Evolutionary conservation across 306 rosid species (phyloP).

Genomic region (Potentilla sterilis): DNA sequence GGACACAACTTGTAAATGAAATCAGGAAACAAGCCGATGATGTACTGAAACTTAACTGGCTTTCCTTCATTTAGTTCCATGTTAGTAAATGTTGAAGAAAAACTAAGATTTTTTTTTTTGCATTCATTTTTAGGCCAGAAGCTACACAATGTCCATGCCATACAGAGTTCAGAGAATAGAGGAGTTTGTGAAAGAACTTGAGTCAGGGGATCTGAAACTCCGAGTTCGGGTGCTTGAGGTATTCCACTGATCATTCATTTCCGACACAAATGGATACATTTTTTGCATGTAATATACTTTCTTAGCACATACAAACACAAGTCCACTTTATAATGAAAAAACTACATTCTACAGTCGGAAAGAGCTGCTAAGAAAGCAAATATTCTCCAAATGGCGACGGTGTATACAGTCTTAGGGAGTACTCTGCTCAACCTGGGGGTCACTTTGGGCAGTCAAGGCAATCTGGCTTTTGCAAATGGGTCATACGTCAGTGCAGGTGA

Average conservation of each 20-base stretch:
- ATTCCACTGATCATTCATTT: not conserved
- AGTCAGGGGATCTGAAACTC: conserved; percentile 82
- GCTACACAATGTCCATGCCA: conserved; percentile 89
- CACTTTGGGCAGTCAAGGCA: conserved; percentile 73
- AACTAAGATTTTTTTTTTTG: not conserved
- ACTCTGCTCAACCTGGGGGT: conserved; percentile 80
- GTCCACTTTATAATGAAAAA: conserved; percentile 1
- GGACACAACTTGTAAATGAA: conserved; percentile 65
- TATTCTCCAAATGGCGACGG: conserved; percentile 77
- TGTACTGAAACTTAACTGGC: conserved; percentile 38
- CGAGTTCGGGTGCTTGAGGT: conserved; percentile 98
- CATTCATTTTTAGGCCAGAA: conserved; percentile 61
- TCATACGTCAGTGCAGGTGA: conserved; percentile 87
- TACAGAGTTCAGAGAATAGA: conserved; percentile 88
- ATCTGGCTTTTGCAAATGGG: conserved; percentile 62
- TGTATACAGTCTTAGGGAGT: conserved; percentile 79
- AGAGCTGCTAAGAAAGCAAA: conserved; percentile 92
- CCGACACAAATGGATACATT: not conserved
- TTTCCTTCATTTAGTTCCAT: conserved; percentile 18
- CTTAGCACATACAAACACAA: not conserved
- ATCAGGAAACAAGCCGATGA: conserved; percentile 89
- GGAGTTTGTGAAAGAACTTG: conserved; percentile 84
- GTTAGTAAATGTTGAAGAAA: not conserved
- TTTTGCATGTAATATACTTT: not conserved
- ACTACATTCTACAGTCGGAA: conserved; percentile 58